Conservation (phyloP, 1,284 basidiomycete genomes). For the Austropuccinia psidii region DNA sequence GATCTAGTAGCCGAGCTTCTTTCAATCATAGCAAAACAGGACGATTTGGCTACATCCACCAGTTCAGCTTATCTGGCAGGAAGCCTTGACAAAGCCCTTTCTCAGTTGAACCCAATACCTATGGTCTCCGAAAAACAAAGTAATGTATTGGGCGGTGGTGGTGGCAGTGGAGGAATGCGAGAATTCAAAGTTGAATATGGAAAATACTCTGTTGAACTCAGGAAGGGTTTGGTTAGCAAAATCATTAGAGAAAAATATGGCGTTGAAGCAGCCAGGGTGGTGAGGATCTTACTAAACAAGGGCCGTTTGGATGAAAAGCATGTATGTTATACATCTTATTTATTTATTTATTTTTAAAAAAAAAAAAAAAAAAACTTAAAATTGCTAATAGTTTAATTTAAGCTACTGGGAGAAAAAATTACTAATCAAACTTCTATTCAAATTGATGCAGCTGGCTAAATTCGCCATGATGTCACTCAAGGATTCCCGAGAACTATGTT, state of each 20-base stretch:
- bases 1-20: conserved; percentile 27
- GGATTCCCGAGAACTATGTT: conserved; percentile 25
- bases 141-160: conserved; percentile 1
- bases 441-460: conserved; percentile 1
- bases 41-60: conserved; percentile 25
- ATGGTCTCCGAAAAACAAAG: conserved; percentile 28
- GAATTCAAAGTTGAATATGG: conserved; percentile 32
- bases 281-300: conserved; percentile 19
- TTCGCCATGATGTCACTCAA: conserved; percentile 33
- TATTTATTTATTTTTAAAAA: not conserved
- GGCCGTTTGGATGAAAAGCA: conserved; percentile 31
- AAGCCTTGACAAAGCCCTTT: conserved; percentile 5
- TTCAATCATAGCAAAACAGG: conserved; percentile 25
- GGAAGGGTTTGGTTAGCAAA: conserved; percentile 15
- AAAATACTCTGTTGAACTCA: conserved; percentile 15
- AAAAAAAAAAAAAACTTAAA: not conserved
- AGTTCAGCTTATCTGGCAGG: conserved; percentile 8
- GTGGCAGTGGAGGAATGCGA: conserved; percentile 29
- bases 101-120: conserved; percentile 21
- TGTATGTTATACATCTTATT: not conserved
- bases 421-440: not conserved
- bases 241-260: conserved; percentile 26
- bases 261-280: conserved; percentile 25
- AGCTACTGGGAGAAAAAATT: not conserved
- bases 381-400: not conserved